A percentile compares a stretch with the other conserved stretches of the same genome.
phyloP scores from a whole-genome alignment of 2,329 filamentous ascomycete genomes.

The Aureobasidium sp. region DNA sequence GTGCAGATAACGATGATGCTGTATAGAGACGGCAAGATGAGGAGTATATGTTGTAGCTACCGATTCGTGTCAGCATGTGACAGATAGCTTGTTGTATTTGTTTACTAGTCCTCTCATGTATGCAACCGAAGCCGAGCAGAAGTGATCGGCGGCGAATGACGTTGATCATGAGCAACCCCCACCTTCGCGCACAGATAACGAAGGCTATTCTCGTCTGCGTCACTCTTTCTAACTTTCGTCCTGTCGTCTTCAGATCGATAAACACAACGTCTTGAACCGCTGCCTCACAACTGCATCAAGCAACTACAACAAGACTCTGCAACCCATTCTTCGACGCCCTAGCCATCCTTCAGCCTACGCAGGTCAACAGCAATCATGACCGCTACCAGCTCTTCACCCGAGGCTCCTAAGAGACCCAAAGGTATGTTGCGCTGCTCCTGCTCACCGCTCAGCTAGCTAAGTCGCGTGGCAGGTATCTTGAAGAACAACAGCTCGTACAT shows the following conservation, averaged over 20 bases:
- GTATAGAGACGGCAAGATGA: slow-evolving; percentile 1
- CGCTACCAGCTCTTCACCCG: slow-evolving; percentile 14
- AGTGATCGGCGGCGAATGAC: background rate
- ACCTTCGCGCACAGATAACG: slow-evolving; percentile 9
- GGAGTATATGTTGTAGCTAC: background rate
- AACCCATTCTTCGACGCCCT: background rate
- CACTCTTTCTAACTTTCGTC: background rate
- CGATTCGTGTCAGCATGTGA: slow-evolving; percentile 5
- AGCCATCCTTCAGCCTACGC: background rate
- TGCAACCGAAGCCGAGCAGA: background rate
- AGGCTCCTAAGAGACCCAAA: slow-evolving; percentile 37
- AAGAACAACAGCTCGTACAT: slow-evolving; percentile 69
- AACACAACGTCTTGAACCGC: background rate
- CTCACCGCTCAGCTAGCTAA: background rate
- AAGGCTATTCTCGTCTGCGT: slow-evolving; percentile 3
- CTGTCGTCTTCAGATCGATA: background rate
- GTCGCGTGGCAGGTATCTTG: slow-evolving; percentile 65
- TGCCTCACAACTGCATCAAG: background rate
- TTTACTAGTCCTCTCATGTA: background rate
- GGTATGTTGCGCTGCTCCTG: slow-evolving; percentile 24
- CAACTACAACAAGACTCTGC: background rate
- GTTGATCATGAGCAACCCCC: background rate
- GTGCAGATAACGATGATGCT: slow-evolving; percentile 7
- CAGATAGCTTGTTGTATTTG: background rate
- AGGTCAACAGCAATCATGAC: slow-evolving; percentile 3